Base-by-base conservation (phyloP, 495 filamentous ascomycete genomes). In the Neurospora sp. region DNA sequence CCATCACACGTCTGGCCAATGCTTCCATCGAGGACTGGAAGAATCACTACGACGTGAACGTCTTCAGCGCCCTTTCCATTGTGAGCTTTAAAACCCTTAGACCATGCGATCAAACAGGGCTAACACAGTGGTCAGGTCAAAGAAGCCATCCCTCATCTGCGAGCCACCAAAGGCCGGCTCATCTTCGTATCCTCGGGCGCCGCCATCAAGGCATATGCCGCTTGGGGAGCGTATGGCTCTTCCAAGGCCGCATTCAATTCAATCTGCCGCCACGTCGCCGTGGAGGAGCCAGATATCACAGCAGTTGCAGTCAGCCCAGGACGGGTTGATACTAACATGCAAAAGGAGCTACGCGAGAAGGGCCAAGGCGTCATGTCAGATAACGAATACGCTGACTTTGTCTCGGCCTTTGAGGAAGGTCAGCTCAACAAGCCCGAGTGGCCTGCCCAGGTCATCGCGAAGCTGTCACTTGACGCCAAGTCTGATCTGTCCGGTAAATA, bases 251-350 rank as follows among this genome's bases (percentile, higher is more conserved):
- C 93, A 0, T 81, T 98, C 79, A 97, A 97, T 82, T 91, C 95
- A 78, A 85, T 98, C 0, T 88, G 89, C 19, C 77, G 86, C 70
- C 93, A 92, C 21, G 75, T 98, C 31, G 90, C 88, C 1, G 86
- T 85, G 10, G 96, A 99, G 76, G 96, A 98, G 81, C 89, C 92
- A 9, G 86, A 91, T 19, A 88, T 97, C 71, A 91, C 87, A 4
- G 87, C 87, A 9, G 79, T 99, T 4, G 76, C 86, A 2, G 84
- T 99, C 66, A 88, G 92, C 54, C 96, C 96, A 0, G 96, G 96
- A 7, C 90, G 93, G 73, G 90, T 96, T 36, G 92, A 98, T 78
- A 99, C 96, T 2, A 92, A 93, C 48, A 99, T 99, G 96, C 96
- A 98, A 80, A 87, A 88, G 69, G 88, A 91, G 69, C 85, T 99